Base-by-base conservation (phyloP, 73 alveolate species). In the Symbiodinium natans region DNA sequence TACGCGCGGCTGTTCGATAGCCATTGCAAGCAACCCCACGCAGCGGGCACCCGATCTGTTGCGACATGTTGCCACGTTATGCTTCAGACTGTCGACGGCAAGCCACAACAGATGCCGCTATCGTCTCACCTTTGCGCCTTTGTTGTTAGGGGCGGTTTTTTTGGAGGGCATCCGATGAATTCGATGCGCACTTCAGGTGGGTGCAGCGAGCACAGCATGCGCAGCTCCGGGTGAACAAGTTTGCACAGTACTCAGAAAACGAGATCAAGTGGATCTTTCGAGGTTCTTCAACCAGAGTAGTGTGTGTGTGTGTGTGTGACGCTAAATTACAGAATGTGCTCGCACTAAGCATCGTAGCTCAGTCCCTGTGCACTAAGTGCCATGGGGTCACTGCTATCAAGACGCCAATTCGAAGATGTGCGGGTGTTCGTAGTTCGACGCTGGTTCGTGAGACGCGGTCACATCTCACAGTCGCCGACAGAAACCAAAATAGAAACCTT, bases 281-380 rank as follows among this genome's bases (percentile, higher is more conserved):
- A 46, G 59, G 59, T 46, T 46, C 59, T n/a, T n/a, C n/a, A n/a
- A n/a, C n/a, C n/a, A n/a, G n/a, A n/a, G n/a, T n/a, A n/a, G n/a
- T n/a, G n/a, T n/a, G n/a, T n/a, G n/a, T n/a, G n/a, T n/a, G n/a
- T n/a, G n/a, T n/a, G n/a, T n/a, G n/a, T n/a, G 71, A 8, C 71
- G n/a, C n/a, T n/a, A n/a, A n/a, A n/a, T n/a, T n/a, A n/a, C 3
- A 52, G 15, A 27, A 63, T 63, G 80, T 63, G 80, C 80, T 63
- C 27, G 80, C 33, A 36, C 80, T 29, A 25, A 63, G 71, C 27
- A 52, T 52, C 71, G 71, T 52, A 63, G 80, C 80, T 63, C 80
- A 63, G 80, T 29, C 80, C 80, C 80, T 36, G 33, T 63, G 80
- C 80, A 63, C 80, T 36, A 63, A 63, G 80, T 63, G 80, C 80